Conservation (phyloP, 176 grass and related monocot species). For the Oryza rufipogon region DNA sequence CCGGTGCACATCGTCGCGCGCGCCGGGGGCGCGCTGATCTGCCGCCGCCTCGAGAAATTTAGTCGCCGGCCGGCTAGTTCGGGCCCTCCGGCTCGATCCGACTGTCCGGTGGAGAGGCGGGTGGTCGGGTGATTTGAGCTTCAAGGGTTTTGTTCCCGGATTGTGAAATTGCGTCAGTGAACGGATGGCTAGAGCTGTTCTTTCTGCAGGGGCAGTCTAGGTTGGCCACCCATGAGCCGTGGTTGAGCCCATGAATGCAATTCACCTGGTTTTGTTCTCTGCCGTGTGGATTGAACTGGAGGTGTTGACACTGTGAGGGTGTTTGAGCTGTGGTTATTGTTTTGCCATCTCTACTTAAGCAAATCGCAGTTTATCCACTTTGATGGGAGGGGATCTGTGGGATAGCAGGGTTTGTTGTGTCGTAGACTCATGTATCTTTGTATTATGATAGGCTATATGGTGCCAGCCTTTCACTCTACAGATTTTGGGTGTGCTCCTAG, state of each 20-base stretch:
- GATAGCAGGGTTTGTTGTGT: not conserved
- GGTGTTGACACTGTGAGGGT: not conserved
- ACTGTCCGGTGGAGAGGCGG: not conserved
- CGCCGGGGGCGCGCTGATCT: slow-evolving; percentile 33
- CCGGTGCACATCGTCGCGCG: not conserved
- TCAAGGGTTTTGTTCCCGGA: not conserved
- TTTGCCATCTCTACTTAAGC: not conserved
- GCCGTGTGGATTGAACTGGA: not conserved
- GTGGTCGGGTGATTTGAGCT: slow-evolving; percentile 11
- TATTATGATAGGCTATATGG: not conserved
- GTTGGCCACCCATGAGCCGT: not conserved
- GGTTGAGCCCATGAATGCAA: not conserved
- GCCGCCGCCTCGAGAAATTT: slow-evolving; percentile 4
- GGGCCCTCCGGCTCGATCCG: not conserved
- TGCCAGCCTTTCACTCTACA: slow-evolving; percentile 4
- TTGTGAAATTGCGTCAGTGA: slow-evolving; percentile 20
- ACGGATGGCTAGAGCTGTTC: not conserved
- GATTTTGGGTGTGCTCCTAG: not conserved
- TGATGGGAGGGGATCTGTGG: not conserved
- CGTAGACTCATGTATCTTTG: not conserved
- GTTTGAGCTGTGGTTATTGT: not conserved
- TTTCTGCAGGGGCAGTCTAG: not conserved
- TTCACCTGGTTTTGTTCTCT: slow-evolving; percentile 16
- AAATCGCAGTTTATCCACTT: not conserved
- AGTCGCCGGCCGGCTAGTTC: not conserved